phyloP scores from a whole-genome alignment of 805 yeast genomes.

The Candida arabinofermentans region DNA sequence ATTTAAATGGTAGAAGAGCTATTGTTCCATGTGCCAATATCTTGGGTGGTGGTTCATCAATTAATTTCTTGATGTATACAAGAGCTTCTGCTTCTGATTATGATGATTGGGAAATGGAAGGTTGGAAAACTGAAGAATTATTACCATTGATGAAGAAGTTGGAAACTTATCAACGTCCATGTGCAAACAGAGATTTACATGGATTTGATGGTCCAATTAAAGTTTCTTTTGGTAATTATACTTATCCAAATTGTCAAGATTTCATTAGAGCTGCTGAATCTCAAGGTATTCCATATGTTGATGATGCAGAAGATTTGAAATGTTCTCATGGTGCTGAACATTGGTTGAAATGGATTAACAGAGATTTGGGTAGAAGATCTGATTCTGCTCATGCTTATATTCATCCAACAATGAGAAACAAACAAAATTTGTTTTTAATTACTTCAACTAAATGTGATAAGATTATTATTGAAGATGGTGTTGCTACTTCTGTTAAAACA shows the following conservation, averaged over 20 bases:
- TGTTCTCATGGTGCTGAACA: constrained; percentile 27
- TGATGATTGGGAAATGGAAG: constrained; percentile 28
- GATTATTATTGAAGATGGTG: constrained; percentile 25
- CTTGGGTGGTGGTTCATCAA: constrained; percentile 29
- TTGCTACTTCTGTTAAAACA: constrained; percentile 22
- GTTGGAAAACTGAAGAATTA: constrained; percentile 27
- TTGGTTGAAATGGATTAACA: constrained; percentile 30
- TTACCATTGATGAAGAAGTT: constrained; percentile 26
- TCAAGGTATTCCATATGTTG: constrained; percentile 25
- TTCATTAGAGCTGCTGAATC: constrained; percentile 25
- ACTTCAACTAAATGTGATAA: constrained; percentile 26
- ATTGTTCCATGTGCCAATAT: constrained; percentile 29
- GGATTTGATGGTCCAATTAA: constrained; percentile 30
- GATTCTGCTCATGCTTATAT: constrained; percentile 28
- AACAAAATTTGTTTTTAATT: constrained; percentile 21
- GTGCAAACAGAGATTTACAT: constrained; percentile 27
- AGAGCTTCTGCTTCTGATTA: constrained; percentile 30
- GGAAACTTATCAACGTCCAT: constrained; percentile 28
- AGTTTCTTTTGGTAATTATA: constrained; percentile 29
- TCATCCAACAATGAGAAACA: constrained; percentile 30
- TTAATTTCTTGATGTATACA: constrained; percentile 29
- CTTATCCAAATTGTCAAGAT: constrained; percentile 25
- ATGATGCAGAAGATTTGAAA: constrained; percentile 23
- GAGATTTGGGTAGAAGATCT: constrained; percentile 29
- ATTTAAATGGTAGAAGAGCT: constrained; percentile 27